phyloP scores from a whole-genome alignment of 768 basidiomycete species.

The Roridomyces roridus region DNA sequence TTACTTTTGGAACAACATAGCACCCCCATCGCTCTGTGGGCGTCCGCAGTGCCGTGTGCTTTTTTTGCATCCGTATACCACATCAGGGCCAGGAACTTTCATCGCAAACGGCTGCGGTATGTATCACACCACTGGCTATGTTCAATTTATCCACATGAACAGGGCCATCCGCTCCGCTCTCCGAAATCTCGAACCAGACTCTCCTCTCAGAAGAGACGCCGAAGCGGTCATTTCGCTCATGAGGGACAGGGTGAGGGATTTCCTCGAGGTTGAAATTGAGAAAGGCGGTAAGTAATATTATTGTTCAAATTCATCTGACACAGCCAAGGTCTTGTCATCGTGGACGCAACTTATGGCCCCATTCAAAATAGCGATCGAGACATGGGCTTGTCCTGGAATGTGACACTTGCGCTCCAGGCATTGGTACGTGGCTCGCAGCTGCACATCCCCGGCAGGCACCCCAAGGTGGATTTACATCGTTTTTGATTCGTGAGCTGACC shows the following conservation, averaged over 20 bases:
- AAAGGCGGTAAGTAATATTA: slow-evolving; percentile 60
- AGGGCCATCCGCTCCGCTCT: slow-evolving; percentile 75
- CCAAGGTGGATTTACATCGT: slow-evolving; percentile 61
- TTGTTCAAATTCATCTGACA: slow-evolving; percentile 33
- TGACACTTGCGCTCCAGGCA: slow-evolving; percentile 82
- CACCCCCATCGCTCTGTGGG: slow-evolving; percentile 53
- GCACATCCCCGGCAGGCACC: slow-evolving; percentile 74
- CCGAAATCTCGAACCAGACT: slow-evolving; percentile 67
- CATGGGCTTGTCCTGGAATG: slow-evolving; percentile 69
- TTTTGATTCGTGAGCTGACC: slow-evolving; percentile 16
- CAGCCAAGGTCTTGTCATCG: slow-evolving; percentile 81
- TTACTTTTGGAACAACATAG: slow-evolving; percentile 57
- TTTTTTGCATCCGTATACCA: slow-evolving; percentile 60
- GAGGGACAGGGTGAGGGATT: slow-evolving; percentile 69
- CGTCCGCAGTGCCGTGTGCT: slow-evolving; percentile 61
- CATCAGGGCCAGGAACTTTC: slow-evolving; percentile 38
- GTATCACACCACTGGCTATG: background rate
- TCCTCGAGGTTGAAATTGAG: slow-evolving; percentile 64
- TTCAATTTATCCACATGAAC: slow-evolving; percentile 6
- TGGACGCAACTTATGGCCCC: slow-evolving; percentile 77
- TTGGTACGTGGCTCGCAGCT: slow-evolving; percentile 81
- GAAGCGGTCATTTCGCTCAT: slow-evolving; percentile 68
- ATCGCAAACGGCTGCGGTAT: slow-evolving; percentile 8
- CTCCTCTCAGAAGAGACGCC: slow-evolving; percentile 65
- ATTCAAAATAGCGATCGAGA: slow-evolving; percentile 54